A percentile compares a stretch with the other conserved stretches of the same genome.
These are phyloP conservation scores for Rhizopus sp. DNA, from an alignment of 371 early-diverging fungal species.

Conservation along the genomic window DNA sequence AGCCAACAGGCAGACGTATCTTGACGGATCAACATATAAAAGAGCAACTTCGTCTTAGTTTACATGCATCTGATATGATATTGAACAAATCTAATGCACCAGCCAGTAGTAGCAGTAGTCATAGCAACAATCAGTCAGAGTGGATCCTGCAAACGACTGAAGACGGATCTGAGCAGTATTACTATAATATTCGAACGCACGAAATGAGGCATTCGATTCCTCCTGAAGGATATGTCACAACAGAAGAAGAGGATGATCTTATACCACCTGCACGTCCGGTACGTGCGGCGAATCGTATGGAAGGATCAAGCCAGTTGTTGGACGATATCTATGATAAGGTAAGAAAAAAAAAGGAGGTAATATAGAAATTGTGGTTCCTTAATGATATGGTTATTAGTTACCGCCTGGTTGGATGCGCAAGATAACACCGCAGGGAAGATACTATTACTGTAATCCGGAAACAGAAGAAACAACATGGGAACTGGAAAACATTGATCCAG, in stretches of 20 bases:
- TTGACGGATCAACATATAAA: conserved; percentile 5
- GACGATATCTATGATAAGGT: conserved; percentile 6
- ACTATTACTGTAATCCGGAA: conserved; percentile 77
- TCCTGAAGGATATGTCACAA: conserved; percentile 18
- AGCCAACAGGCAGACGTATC: conserved; percentile 15
- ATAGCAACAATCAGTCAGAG: conserved; percentile 16
- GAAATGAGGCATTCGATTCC: conserved; percentile 61
- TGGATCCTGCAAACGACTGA: conserved; percentile 60
- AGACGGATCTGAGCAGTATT: conserved; percentile 59
- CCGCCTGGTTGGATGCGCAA: conserved; percentile 70
- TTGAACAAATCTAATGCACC: background rate
- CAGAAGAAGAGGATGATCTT: conserved; percentile 6
- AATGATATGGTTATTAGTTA: conserved; percentile 24
- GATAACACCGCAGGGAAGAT: conserved; percentile 61
- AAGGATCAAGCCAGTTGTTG: background rate
- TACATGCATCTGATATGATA: conserved; percentile 24
- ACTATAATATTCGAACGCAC: conserved; percentile 50
- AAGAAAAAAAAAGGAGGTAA: conserved; percentile 12
- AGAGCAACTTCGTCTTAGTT: conserved; percentile 24
- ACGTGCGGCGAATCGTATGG: conserved; percentile 30
- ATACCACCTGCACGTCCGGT: conserved; percentile 30
- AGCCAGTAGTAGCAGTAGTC: conserved; percentile 1
- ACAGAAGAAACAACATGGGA: conserved; percentile 81
- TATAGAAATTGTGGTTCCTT: background rate
- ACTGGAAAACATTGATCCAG: conserved; percentile 47